These are phyloP conservation scores for Acacia confusa DNA, from an alignment of 306 rosid genomes.

Conservation along the genomic window DNA sequence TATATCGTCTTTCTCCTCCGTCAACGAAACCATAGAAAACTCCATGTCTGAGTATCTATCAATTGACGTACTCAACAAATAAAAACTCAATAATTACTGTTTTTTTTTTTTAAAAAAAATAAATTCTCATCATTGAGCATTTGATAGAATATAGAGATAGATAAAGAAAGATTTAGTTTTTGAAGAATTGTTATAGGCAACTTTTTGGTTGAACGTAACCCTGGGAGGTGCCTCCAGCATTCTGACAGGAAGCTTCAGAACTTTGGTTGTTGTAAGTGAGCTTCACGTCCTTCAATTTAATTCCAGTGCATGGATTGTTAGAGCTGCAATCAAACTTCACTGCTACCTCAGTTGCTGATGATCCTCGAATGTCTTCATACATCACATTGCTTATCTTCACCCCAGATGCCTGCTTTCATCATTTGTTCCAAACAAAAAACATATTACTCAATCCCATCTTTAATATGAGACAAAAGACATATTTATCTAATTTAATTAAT, in stretches of 20 bases:
- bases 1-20: not conserved
- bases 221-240: constrained; percentile 32
- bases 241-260: constrained; percentile 42
- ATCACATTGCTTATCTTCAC: constrained; percentile 51
- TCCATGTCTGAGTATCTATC: not conserved
- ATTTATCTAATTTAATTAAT: too few species aligned
- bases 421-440: too few species aligned
- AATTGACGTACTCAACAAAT: not conserved
- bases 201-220: constrained; percentile 52
- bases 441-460: too few species aligned
- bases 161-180: too few species aligned
- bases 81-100: not conserved
- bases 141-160: not conserved
- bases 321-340: constrained; percentile 66
- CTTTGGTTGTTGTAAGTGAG: constrained; percentile 45
- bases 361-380: constrained; percentile 48
- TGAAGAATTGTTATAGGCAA: constrained; percentile 35
- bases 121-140: not conserved
- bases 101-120: too few species aligned
- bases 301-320: constrained; percentile 44
- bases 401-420: constrained; percentile 39
- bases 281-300: constrained; percentile 49
- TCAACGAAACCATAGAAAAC: too few species aligned
- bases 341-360: constrained; percentile 54
- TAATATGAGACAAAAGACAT: too few species aligned